Percentiles rank a stretch among this genome's conserved stretches.
These are phyloP conservation scores for Pythium grandisporangium DNA, from an alignment of 352 stramenopile genomes.

Conservation along the genomic window DNA sequence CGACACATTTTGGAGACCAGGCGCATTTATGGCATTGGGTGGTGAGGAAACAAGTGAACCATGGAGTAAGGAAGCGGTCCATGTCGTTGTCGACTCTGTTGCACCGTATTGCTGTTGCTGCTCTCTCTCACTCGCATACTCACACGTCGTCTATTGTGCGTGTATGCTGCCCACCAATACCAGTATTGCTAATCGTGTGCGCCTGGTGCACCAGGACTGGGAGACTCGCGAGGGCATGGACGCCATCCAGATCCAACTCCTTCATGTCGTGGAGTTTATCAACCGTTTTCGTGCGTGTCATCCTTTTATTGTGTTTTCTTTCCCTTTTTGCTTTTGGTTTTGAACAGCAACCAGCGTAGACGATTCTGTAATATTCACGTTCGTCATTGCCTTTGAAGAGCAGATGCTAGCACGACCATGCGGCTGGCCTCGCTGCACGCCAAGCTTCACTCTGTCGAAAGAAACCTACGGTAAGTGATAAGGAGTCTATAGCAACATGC, in stretches of 20 bases:
- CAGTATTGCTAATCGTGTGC: constrained; percentile 8
- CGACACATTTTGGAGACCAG: too few relatives aligned
- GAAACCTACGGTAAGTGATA: not conserved
- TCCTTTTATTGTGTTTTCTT: not conserved
- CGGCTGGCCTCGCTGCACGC: not conserved
- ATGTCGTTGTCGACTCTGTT: too few relatives aligned
- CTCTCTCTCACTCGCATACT: too few relatives aligned
- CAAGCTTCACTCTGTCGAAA: not conserved
- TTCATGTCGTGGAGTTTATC: constrained; percentile 51
- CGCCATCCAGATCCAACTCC: constrained; percentile 34
- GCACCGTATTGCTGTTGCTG: too few relatives aligned
- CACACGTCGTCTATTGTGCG: too few relatives aligned
- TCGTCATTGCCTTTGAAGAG: too few relatives aligned
- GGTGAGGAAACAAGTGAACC: too few relatives aligned
- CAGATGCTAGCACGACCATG: not conserved
- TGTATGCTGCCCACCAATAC: too few relatives aligned
- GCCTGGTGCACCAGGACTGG: constrained; percentile 42
- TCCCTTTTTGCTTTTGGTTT: not conserved
- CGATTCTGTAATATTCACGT: too few relatives aligned
- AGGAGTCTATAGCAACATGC: not conserved
- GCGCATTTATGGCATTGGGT: too few relatives aligned
- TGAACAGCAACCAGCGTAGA: too few relatives aligned
- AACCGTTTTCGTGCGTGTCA: constrained; percentile 41
- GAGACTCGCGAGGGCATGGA: constrained; percentile 32
- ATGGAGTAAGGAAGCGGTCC: too few relatives aligned